phyloP scores from a whole-genome alignment of 371 early-diverging fungal species.

The Actinomortierella ambigua region DNA sequence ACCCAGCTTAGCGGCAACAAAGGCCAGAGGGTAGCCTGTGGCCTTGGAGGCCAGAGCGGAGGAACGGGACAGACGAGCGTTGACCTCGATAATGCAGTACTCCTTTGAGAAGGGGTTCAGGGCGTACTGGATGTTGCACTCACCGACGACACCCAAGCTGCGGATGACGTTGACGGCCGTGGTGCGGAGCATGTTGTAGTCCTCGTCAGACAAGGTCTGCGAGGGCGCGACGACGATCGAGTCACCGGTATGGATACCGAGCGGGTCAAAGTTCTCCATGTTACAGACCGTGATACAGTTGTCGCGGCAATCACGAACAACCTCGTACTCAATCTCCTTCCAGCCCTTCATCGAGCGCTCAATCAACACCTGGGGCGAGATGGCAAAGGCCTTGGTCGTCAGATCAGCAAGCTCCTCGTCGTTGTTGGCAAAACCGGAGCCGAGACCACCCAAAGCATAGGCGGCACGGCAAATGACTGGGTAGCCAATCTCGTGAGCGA shows the following conservation, averaged over 20 bases:
- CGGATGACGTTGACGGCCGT: constrained; percentile 76
- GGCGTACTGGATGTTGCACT: constrained; percentile 98
- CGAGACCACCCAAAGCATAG: constrained; percentile 93
- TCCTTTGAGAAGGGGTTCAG: constrained; percentile 90
- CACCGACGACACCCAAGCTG: constrained; percentile 93
- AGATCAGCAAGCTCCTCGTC: constrained; percentile 78
- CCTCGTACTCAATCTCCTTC: constrained; percentile 98
- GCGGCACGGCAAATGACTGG: constrained; percentile 95
- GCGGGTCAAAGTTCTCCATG: constrained; percentile 98
- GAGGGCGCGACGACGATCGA: constrained; percentile 97
- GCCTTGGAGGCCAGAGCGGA: constrained; percentile 95
- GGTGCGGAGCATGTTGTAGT: constrained; percentile 95
- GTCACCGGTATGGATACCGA: constrained; percentile 97
- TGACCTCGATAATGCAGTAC: constrained; percentile 96
- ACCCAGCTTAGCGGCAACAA: constrained; percentile 97
- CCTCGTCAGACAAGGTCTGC: constrained; percentile 93
- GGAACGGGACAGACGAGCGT: constrained; percentile 92
- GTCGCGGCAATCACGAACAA: constrained; percentile 89
- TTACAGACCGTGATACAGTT: constrained; percentile 98
- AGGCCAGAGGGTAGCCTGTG: constrained; percentile 97
- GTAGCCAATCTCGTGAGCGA: constrained; percentile 87
- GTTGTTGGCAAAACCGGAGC: constrained; percentile 92
- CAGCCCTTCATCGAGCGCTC: constrained; percentile 97
- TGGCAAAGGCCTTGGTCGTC: constrained; percentile 83
- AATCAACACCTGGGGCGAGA: constrained; percentile 91